Evolutionary conservation across 2,329 filamentous ascomycete genomes (phyloP), one percentile per base, ranked within the genome.

Genomic region (Alternaria brassicae): DNA sequence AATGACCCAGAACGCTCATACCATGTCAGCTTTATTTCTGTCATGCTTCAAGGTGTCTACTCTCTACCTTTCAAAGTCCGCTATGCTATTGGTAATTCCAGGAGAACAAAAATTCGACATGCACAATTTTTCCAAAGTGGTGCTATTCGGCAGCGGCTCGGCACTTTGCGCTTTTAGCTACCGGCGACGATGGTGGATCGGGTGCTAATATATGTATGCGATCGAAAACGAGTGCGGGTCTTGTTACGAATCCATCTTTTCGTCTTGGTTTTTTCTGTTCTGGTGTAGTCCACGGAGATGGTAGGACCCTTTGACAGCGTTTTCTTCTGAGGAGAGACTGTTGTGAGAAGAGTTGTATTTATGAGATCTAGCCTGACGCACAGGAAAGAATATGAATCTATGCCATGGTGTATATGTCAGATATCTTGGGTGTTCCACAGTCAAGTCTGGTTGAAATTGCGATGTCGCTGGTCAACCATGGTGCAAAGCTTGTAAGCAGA

Each of bases 141-240:
- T 64, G 40, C 41, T 36, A n/a, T 36, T 36, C 62, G 65, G 62
- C 53, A 56, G 56, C 60, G 55, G 60, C 53, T 65, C 65, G 65
- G 65, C 64, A 63, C 50, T 44, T 57, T 63, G 61, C 61, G 47
- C 45, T 52, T 58, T 54, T 63, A 48, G 61, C 58, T 45, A 55
- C 47, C 53, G 50, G 58, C 57, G 39, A 60, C 48, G 48, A 49
- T 56, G 48, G 56, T 48, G 52, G 54, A 54, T 47, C 50, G 49
- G 6, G 49, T 40, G 21, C 30, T 48, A 21, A 39, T 39, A 39
- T 13, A 27, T 23, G n/a, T 48, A n/a, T 45, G 37, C 40, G 21
- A n/a, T 52, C 51, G 30, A 37, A 23, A 51, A 53, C 23, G 12
- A n/a, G 6, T 1, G 23, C 27, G 49, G 51, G 51, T 36, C 42